phyloP scores from a whole-genome alignment of 805 yeast species.

The Wilhelminamyces savonicus region DNA sequence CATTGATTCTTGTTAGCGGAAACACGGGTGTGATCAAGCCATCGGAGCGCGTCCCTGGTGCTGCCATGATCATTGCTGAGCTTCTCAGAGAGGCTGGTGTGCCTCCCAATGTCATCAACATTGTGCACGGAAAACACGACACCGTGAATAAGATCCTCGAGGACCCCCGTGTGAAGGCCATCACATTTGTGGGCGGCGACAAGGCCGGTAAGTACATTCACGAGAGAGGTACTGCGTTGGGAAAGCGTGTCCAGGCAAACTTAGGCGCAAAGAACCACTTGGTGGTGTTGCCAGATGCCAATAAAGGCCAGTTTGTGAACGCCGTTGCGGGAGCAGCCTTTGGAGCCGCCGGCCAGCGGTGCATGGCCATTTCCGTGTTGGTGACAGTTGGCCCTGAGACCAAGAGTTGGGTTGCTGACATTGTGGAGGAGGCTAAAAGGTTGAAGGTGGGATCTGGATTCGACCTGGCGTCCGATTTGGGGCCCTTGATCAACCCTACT shows the following conservation, averaged over 20 bases:
- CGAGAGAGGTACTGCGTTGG: slow-evolving; percentile 56
- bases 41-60: slow-evolving; percentile 72
- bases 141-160: slow-evolving; percentile 66
- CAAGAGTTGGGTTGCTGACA: slow-evolving; percentile 55
- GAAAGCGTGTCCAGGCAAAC: slow-evolving; percentile 73
- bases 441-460: slow-evolving; percentile 65
- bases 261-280: slow-evolving; percentile 78
- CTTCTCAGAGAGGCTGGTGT: slow-evolving; percentile 68
- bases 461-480: slow-evolving; percentile 54
- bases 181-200: slow-evolving; percentile 76
- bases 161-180: slow-evolving; percentile 70
- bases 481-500: slow-evolving; percentile 65
- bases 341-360: slow-evolving; percentile 83
- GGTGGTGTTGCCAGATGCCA: slow-evolving; percentile 67
- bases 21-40: slow-evolving; percentile 61
- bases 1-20: slow-evolving; percentile 61
- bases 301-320: slow-evolving; percentile 54
- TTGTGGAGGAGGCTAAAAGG: slow-evolving; percentile 49
- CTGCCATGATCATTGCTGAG: slow-evolving; percentile 68
- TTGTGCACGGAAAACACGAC: slow-evolving; percentile 68
- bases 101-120: slow-evolving; percentile 67
- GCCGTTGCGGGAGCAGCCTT: slow-evolving; percentile 71
- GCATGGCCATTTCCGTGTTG: slow-evolving; percentile 71
- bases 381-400: slow-evolving; percentile 69
- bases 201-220: slow-evolving; percentile 72